phyloP scores from a whole-genome alignment of 352 stramenopile genomes.

The Ophiocytium majus region DNA sequence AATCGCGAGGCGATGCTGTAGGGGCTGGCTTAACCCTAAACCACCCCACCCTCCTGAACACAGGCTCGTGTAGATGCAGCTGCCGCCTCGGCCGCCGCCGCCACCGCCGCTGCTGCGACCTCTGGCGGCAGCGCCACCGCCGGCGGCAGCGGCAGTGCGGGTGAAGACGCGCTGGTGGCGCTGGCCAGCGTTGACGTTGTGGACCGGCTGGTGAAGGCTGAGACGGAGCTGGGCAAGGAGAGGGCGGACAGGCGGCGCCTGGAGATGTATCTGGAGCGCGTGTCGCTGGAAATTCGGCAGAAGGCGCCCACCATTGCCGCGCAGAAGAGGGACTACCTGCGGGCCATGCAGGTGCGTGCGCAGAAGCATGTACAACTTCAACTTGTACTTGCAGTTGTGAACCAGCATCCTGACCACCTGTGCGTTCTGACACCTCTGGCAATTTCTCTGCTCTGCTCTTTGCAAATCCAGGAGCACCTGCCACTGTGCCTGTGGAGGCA shows the following conservation, averaged over 20 bases:
- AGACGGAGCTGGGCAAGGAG: neutral
- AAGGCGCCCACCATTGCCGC: conserved; percentile 15
- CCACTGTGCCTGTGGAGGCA: too few relatives aligned
- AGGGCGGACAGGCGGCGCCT: neutral
- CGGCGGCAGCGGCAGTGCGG: neutral
- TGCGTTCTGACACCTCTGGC: too few relatives aligned
- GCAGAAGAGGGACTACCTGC: conserved; percentile 6
- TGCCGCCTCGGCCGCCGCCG: too few relatives aligned
- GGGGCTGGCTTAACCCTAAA: too few relatives aligned
- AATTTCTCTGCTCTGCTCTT: too few relatives aligned
- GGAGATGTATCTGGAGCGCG: neutral
- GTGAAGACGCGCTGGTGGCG: neutral
- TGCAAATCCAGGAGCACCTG: too few relatives aligned
- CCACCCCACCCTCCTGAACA: too few relatives aligned
- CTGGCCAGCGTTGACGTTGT: neutral
- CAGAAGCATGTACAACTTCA: too few relatives aligned
- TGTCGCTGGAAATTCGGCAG: neutral
- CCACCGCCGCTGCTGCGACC: neutral
- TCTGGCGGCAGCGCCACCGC: neutral
- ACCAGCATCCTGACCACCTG: too few relatives aligned
- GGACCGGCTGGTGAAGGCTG: neutral
- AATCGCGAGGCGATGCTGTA: too few relatives aligned
- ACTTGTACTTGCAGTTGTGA: too few relatives aligned
- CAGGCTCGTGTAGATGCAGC: neutral
- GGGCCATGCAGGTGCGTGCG: neutral